Evolutionary conservation across 495 filamentous ascomycete species (phyloP), one percentile per base, ranked within the genome.

Genomic region (Aspergillus taichungensis): DNA sequence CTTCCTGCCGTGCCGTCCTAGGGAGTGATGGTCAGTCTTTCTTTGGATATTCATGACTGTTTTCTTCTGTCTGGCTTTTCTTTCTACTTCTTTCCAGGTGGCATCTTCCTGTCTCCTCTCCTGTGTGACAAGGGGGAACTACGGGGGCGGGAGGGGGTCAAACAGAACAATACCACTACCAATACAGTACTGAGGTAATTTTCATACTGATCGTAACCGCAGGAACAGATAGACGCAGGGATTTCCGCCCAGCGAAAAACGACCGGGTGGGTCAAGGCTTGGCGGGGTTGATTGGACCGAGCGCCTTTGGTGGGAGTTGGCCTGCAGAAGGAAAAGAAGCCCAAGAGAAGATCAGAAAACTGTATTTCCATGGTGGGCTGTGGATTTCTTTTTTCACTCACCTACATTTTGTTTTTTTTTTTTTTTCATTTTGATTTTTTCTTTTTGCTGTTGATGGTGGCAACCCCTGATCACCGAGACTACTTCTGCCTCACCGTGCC

Each of bases 251-350:
- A 37, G 40, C 43, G 49, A 41, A 50, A 56, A 50, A 44, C 37
- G 48, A 42, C 37, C 28, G 36, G 31, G 49, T 55, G 52, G 50
- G 42, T 40, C 46, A 28, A 38, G 31, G 42, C 48, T 53, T 54
- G 51, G 55, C 49, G 50, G 49, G 55, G 41, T 34, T 53, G 47
- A 45, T 54, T 56, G 53, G 57, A 54, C 57, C 51, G 45, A 54
- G 57, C 57, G 56, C 46, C 45, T 35, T 36, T 47, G 13, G 18
- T 24, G 18, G 18, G 18, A 36, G 39, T 40, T 45, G 36, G 39
- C 29, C 41, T 51, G 50, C 45, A 47, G 50, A 52, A 42, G 29
- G 40, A 46, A 45, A 58, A 49, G 43, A 55, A 59, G 40, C 42
- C 43, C 45, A 46, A 47, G 43, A 49, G 44, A 52, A 48, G 42